These are phyloP conservation scores for Amaranthus hypochondriacus DNA, from an alignment of 148 eudicot genomes.

Conservation along the genomic window DNA sequence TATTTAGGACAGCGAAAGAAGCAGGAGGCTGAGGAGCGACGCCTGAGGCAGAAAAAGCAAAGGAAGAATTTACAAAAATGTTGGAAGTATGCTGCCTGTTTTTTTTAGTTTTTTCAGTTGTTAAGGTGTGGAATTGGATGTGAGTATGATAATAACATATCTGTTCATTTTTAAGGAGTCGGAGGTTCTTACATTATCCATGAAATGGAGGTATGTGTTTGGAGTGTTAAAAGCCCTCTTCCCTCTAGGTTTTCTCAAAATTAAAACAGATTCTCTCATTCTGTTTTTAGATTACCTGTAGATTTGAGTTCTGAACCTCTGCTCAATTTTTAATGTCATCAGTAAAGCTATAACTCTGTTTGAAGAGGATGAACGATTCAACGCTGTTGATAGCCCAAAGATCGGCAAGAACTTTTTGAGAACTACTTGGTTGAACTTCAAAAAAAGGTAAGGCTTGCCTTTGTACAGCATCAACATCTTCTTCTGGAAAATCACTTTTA, in stretches of 20 bases:
- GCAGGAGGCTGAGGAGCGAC: constrained; percentile 93
- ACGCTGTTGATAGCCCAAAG: constrained; percentile 81
- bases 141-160: neutral
- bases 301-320: constrained; percentile 7
- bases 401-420: constrained; percentile 89
- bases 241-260: constrained; percentile 1
- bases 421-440: constrained; percentile 84
- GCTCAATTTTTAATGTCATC: constrained; percentile 24
- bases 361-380: constrained; percentile 91
- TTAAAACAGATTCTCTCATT: constrained; percentile 1
- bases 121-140: neutral
- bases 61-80: constrained; percentile 88
- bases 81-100: constrained; percentile 62
- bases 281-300: neutral
- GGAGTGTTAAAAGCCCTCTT: neutral
- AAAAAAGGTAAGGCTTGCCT: constrained; percentile 51
- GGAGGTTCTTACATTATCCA: constrained; percentile 75
- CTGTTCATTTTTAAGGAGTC: constrained; percentile 51
- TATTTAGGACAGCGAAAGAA: constrained; percentile 93
- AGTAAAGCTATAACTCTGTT: constrained; percentile 86
- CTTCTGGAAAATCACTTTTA: neutral
- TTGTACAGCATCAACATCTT: neutral
- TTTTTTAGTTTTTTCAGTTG: neutral
- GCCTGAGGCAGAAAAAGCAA: constrained; percentile 87
- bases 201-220: constrained; percentile 75